A percentile compares a stretch with the other conserved stretches of the same genome.
These are phyloP conservation scores for Sugiyamaella marilandica DNA, from an alignment of 805 yeast genomes.

Conservation along the genomic window DNA sequence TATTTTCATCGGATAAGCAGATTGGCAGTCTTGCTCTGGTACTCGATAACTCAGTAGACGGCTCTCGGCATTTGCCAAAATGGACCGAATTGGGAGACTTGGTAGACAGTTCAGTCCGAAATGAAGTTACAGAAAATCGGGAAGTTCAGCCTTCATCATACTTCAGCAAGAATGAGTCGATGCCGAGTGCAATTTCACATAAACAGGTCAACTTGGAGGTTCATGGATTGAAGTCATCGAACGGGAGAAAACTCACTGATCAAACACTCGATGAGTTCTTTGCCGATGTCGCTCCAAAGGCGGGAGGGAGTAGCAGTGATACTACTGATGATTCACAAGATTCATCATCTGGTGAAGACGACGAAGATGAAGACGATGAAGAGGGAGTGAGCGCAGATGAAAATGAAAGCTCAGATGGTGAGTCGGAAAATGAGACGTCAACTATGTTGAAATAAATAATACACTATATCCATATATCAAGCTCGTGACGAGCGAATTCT, in stretches of 20 bases:
- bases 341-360: slow-evolving; percentile 25
- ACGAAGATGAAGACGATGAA: slow-evolving; percentile 29
- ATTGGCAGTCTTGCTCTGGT: slow-evolving; percentile 31
- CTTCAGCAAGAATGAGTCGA: background rate
- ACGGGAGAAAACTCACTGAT: slow-evolving; percentile 7
- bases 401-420: slow-evolving; percentile 6
- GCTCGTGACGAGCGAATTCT: slow-evolving; percentile 43
- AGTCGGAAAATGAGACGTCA: slow-evolving; percentile 5
- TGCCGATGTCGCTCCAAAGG: slow-evolving; percentile 40
- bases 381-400: slow-evolving; percentile 24
- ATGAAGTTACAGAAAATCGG: slow-evolving; percentile 18
- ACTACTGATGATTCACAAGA: slow-evolving; percentile 21
- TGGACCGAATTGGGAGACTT: slow-evolving; percentile 42
- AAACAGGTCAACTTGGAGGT: background rate
- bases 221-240: slow-evolving; percentile 1
- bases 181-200: slow-evolving; percentile 5
- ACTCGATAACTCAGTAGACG: slow-evolving; percentile 30
- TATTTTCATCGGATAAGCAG: slow-evolving; percentile 15
- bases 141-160: background rate
- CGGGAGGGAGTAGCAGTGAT: slow-evolving; percentile 12
- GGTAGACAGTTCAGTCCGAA: slow-evolving; percentile 33
- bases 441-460: background rate
- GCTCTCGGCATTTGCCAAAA: slow-evolving; percentile 33
- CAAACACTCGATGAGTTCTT: slow-evolving; percentile 88
- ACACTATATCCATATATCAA: slow-evolving; percentile 41